phyloP scores from a whole-genome alignment of 208 protist genomes.

The Trypanosoma avium region DNA sequence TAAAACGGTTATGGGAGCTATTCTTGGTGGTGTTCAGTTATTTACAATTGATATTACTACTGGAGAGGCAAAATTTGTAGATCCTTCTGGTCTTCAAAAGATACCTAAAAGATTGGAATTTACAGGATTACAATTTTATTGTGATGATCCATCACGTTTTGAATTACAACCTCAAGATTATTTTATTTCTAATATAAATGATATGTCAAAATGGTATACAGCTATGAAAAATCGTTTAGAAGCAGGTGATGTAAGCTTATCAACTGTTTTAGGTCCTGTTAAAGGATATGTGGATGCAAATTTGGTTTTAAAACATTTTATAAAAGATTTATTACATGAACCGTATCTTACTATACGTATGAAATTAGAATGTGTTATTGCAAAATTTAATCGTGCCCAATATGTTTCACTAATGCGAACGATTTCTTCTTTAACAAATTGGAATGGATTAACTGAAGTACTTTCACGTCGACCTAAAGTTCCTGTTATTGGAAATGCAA shows the following conservation, averaged over 20 bases:
- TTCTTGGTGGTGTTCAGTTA: slow-evolving; percentile 76
- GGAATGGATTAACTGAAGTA: slow-evolving; percentile 37
- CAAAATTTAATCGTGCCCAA: slow-evolving; percentile 72
- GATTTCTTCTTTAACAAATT: slow-evolving; percentile 55
- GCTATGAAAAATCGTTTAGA: slow-evolving; percentile 73
- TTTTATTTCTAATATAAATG: slow-evolving; percentile 40
- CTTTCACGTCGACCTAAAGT: slow-evolving; percentile 42
- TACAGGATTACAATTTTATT: slow-evolving; percentile 80
- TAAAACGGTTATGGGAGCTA: slow-evolving; percentile 64
- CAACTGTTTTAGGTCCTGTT: slow-evolving; percentile 81
- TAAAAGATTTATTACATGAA: slow-evolving; percentile 46
- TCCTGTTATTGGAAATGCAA: slow-evolving; percentile 51
- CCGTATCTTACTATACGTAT: slow-evolving; percentile 65
- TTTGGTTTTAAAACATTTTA: slow-evolving; percentile 73
- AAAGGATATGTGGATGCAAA: slow-evolving; percentile 59
- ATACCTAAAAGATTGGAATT: slow-evolving; percentile 79
- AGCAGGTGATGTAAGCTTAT: slow-evolving; percentile 51
- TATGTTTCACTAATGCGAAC: slow-evolving; percentile 69
- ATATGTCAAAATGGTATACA: slow-evolving; percentile 68
- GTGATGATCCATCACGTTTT: slow-evolving; percentile 61
- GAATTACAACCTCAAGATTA: slow-evolving; percentile 18
- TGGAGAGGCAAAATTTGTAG: slow-evolving; percentile 69
- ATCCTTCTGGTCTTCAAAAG: slow-evolving; percentile 51
- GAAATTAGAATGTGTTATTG: slow-evolving; percentile 59
- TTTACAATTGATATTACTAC: slow-evolving; percentile 69